Percentiles rank a stretch among this genome's conserved stretches.
These are phyloP conservation scores for Euphrasia arctica DNA, from an alignment of 305 asterid genomes.

Conservation along the genomic window DNA sequence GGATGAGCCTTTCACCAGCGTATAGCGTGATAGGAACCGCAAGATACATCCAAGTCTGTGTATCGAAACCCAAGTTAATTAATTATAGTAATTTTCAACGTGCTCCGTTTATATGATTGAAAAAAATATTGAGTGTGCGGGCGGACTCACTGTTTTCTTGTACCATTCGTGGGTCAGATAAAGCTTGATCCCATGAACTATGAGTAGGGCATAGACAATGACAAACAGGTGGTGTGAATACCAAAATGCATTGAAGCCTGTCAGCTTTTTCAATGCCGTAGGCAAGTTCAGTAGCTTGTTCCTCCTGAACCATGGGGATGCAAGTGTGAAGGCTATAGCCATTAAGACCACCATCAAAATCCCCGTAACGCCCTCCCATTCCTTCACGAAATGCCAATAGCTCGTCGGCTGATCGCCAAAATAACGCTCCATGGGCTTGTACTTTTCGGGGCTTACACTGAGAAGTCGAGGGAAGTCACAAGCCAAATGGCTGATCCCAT, in stretches of 20 bases:
- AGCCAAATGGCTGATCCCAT: constrained; percentile 56
- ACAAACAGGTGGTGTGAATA: constrained; percentile 81
- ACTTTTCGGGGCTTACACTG: constrained; percentile 41
- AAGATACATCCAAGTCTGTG: constrained; percentile 84
- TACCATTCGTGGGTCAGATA: constrained; percentile 59
- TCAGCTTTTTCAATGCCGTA: constrained; percentile 52
- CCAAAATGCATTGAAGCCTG: constrained; percentile 98
- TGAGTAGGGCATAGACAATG: constrained; percentile 63
- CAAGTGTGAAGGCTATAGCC: constrained; percentile 80
- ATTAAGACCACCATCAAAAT: constrained; percentile 71
- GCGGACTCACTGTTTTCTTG: constrained; percentile 61
- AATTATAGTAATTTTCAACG: not conserved
- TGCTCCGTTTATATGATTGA: not conserved
- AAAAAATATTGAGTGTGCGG: not conserved
- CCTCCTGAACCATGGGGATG: constrained; percentile 75
- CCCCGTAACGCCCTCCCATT: constrained; percentile 75
- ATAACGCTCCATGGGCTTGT: constrained; percentile 41
- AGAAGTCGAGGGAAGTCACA: constrained; percentile 81
- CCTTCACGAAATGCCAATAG: constrained; percentile 65
- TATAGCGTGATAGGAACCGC: constrained; percentile 55
- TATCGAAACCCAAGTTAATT: not conserved
- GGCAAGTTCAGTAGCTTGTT: constrained; percentile 47
- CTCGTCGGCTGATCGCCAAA: constrained; percentile 63
- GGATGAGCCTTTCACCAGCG: constrained; percentile 57
- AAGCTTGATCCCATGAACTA: constrained; percentile 75